A percentile compares a stretch with the other conserved stretches of the same genome.
Conservation (phyloP, 2,329 filamentous ascomycete genomes). For the Penicillium sp. region DNA sequence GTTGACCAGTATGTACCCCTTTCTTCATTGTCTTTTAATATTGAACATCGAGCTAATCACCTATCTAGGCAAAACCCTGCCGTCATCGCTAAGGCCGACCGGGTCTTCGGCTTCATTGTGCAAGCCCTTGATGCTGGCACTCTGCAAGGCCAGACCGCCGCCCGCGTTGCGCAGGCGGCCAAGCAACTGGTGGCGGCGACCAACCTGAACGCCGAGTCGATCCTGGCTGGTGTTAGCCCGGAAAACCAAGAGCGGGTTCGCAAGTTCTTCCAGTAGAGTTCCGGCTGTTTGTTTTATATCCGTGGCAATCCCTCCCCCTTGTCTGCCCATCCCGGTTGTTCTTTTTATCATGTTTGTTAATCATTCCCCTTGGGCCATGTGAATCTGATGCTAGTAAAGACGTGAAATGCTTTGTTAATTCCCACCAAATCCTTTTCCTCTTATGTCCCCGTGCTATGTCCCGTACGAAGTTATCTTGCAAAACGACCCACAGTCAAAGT, state of each 20-base stretch:
- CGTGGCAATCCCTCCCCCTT: conserved; percentile 13
- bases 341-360: conserved; percentile 24
- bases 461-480: background rate
- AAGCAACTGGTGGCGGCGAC: conserved; percentile 78
- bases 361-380: conserved; percentile 34
- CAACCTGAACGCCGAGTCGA: conserved; percentile 74
- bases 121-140: conserved; percentile 91
- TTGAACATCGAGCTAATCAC: conserved; percentile 14
- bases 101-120: conserved; percentile 83
- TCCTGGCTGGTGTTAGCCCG: conserved; percentile 75
- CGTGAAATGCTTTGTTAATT: conserved; percentile 31
- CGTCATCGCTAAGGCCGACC: conserved; percentile 76
- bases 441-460: background rate
- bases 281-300: conserved; percentile 31
- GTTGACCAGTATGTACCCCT: conserved; percentile 83
- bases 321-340: conserved; percentile 10
- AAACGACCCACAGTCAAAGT: background rate
- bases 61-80: conserved; percentile 77
- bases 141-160: conserved; percentile 81
- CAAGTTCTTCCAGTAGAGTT: conserved; percentile 72
- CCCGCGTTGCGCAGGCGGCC: conserved; percentile 75
- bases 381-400: conserved; percentile 35
- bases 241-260: conserved; percentile 82
- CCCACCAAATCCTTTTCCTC: background rate
- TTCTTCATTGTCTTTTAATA: too few relatives aligned